phyloP scores from a whole-genome alignment of 345 rosid genomes.

The Nasturtium officinale region DNA sequence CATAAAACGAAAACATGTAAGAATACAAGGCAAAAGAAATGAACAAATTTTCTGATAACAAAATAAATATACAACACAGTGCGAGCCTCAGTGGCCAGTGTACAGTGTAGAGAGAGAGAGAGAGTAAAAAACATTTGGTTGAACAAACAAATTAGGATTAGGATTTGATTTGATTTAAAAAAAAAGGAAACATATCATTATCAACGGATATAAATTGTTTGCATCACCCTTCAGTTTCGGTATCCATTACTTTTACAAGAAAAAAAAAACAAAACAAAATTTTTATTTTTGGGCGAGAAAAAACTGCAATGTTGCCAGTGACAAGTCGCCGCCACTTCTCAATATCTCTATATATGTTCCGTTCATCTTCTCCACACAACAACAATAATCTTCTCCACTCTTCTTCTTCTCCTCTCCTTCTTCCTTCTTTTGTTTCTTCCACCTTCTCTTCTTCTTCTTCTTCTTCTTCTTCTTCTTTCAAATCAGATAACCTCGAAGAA shows the following conservation, averaged over 20 bases:
- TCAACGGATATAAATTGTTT: not conserved
- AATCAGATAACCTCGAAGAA: not conserved
- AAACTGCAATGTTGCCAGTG: conserved; percentile 53
- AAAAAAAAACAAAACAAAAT: not conserved
- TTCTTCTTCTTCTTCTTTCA: not conserved
- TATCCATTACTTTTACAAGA: no score
- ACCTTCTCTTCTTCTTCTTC: conserved; percentile 8
- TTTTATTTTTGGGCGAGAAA: conserved; percentile 31
- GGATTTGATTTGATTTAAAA: not conserved
- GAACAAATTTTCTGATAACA: not conserved
- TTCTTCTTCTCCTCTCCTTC: conserved; percentile 31
- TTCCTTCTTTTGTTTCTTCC: conserved; percentile 14
- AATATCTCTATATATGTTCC: not conserved
- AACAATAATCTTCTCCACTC: conserved; percentile 10
- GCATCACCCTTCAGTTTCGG: conserved; percentile 12
- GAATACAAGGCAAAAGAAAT: not conserved
- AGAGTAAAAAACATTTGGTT: not conserved
- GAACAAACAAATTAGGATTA: not conserved
- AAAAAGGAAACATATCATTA: conserved; percentile 11
- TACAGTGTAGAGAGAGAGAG: not conserved
- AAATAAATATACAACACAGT: not conserved
- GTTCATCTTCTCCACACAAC: conserved; percentile 1
- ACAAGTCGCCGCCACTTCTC: conserved; percentile 44
- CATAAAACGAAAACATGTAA: no score
- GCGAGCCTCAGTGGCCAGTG: not conserved